Base-by-base conservation (phyloP, 2,329 filamentous ascomycete species). In the Ramularia collo-cygni region DNA sequence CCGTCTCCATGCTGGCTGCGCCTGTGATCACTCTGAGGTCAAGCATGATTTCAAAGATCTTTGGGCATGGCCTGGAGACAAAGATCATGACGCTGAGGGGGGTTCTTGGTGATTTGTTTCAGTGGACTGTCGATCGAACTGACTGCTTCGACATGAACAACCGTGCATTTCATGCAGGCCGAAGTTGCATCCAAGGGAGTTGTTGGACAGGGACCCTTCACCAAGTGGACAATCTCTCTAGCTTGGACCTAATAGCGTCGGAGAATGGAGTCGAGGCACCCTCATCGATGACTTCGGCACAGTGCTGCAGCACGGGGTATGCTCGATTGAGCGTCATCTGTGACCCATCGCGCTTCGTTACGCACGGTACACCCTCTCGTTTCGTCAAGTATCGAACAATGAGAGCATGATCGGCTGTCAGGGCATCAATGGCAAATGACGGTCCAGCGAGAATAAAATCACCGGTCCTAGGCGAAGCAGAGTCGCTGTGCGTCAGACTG, bases 181-280 rank as follows among this genome's bases (percentile, higher is more conserved):
- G n/a, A n/a, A n/a, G n/a, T n/a, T n/a, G n/a, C n/a, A n/a, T n/a
- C n/a, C n/a, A n/a, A n/a, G n/a, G n/a, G n/a, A n/a, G n/a, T n/a
- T n/a, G n/a, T n/a, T n/a, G n/a, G n/a, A n/a, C n/a, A n/a, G n/a
- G n/a, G n/a, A n/a, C 30, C 3, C 18, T 35, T 54, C 45, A 61
- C 13, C 54, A 50, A 38, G 54, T 51, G 16, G 66, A 60, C 30
- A 72, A 53, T 44, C 64, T 65, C 42, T 72, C 68, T 16, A 77
- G 61, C 57, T 77, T 77, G 40, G 66, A 64, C 28, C 68, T 65
- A 43, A 76, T 72, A 7, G 74, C 74, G 47, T 76, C 73, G 5
- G 70, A 69, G 48, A 77, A 70, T 15, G 71, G 65, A 32, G 69
- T 71, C 24, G 70, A 63, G 10, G 68, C 60, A 21, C 73, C 74